Evolutionary conservation across 352 stramenopile genomes (phyloP), one percentile per base, ranked within the genome.

Genomic region (Phytopythium cucurbitacearum): DNA sequence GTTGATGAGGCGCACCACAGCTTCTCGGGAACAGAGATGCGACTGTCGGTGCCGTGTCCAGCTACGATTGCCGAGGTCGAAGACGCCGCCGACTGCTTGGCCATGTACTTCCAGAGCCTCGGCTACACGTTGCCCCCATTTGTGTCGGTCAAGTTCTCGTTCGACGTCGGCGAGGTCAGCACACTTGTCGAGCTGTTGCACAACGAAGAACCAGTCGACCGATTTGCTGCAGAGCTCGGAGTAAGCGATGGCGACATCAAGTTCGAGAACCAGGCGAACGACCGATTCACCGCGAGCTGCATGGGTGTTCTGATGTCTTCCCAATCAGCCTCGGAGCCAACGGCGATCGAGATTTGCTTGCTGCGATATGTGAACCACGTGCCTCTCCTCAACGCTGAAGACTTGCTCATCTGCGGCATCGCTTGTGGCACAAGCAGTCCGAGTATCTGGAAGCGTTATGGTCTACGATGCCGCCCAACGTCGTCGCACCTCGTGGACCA

Each of bases 21-120:
- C 34, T 91, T 94, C 48, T 91, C 83, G 3, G 83, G 83, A 10
- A 94, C 83, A 7, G 80, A 94, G 45, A 87, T 94, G 72, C 67
- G 77, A 7, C 53, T 94, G 35, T 68, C 67, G 8, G 62, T 94
- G 33, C 80, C 83, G 15, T 71, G 51, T 44, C 77, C 80, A 40
- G 48, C 58, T 1, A 46, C 51, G 42, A 39, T 34, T 11, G 4
- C n/a, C 10, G 61, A 84, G 1, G n/a, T 87, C 5, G 73, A 83
- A 32, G 66, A 69, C 15, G 76, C 68, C 32, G 69, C 73, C 7
- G 71, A 85, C 34, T 62, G 54, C 11, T 50, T 94, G 16, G 63
- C 73, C 7, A 35, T 81, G 32, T 94, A 91, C 50, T 90, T 94
- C 34, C 73, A 89, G 59, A 86, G 52, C 42, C 51, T 90, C 32